Evolutionary conservation across 495 filamentous ascomycete species (phyloP).

Genomic region (Cercophora samala): DNA sequence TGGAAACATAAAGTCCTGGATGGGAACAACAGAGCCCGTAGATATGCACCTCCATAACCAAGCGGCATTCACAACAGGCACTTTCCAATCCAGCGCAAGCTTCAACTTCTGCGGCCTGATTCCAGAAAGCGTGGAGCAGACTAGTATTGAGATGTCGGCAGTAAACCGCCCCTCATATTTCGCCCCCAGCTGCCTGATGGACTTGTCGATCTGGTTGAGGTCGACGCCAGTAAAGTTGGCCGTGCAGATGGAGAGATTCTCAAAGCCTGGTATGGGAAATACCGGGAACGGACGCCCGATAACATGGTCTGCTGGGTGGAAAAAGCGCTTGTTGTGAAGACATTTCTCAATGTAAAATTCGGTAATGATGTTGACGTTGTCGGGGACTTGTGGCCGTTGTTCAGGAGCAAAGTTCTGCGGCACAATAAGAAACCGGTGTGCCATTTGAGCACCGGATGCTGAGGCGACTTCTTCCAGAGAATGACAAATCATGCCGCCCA

Average conservation of each 20-base stretch:
- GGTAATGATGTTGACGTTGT: constrained; percentile 58
- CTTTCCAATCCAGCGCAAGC: constrained; percentile 65
- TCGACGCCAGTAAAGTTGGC: constrained; percentile 83
- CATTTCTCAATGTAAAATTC: constrained; percentile 94
- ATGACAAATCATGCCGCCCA: constrained; percentile 44
- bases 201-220: constrained; percentile 74
- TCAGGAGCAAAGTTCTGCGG: constrained; percentile 44
- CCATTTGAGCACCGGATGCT: constrained; percentile 25
- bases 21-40: constrained; percentile 37
- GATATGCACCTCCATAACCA: constrained; percentile 85
- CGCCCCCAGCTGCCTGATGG: constrained; percentile 71
- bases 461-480: constrained; percentile 44
- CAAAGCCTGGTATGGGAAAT: constrained; percentile 68
- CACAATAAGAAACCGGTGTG: constrained; percentile 48
- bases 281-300: constrained; percentile 69
- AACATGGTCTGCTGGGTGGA: constrained; percentile 66
- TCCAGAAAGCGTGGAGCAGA: constrained; percentile 55
- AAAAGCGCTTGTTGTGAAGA: constrained; percentile 66
- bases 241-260: constrained; percentile 65
- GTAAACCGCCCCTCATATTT: constrained; percentile 74
- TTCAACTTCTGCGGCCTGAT: constrained; percentile 74
- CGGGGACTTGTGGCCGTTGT: constrained; percentile 38
- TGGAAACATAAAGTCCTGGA: constrained; percentile 36
- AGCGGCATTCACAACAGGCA: constrained; percentile 70
- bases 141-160: constrained; percentile 60